A percentile compares a stretch with the other conserved stretches of the same genome.
Evolutionary conservation across 73 alveolate genomes (phyloP).

Genomic region (Diophrys sp.): DNA sequence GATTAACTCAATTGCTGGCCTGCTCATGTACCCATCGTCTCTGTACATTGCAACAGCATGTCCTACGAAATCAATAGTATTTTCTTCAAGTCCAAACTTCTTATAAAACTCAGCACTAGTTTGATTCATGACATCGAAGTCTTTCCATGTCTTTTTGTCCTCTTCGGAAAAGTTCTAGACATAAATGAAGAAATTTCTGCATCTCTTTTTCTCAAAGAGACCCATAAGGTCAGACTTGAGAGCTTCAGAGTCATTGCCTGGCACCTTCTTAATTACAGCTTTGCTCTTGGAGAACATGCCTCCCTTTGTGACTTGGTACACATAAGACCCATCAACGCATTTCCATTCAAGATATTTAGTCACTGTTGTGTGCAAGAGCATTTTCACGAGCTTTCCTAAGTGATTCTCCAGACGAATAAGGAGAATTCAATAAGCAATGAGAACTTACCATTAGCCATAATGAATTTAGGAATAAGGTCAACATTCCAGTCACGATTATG

Average conservation of each 20-base stretch:
- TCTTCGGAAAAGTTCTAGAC: constrained; percentile 78
- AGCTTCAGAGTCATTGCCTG: constrained; percentile 96
- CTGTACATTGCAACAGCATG: constrained; percentile 97
- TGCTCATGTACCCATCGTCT: constrained; percentile 72
- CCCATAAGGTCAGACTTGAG: constrained; percentile 96
- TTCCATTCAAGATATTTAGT: constrained; percentile 88
- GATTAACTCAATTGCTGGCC: constrained; percentile 81
- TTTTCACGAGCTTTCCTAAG: constrained; percentile 93
- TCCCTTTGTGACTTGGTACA: constrained; percentile 77
- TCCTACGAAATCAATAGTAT: constrained; percentile 98
- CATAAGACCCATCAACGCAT: constrained; percentile 85
- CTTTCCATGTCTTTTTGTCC: constrained; percentile 78
- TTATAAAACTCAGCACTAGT: constrained; percentile 76
- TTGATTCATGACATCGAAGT: constrained; percentile 57
- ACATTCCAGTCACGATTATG: constrained; percentile 94
- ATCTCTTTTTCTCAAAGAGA: constrained; percentile 96
- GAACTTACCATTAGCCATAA: constrained; percentile 94
- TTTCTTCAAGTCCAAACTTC: constrained; percentile 83
- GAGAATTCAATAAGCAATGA: neutral
- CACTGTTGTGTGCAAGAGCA: constrained; percentile 88
- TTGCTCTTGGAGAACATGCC: constrained; percentile 79
- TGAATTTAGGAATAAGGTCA: constrained; percentile 95
- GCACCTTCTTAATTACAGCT: constrained; percentile 91
- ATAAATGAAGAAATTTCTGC: constrained; percentile 92
- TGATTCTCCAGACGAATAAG: too few relatives aligned